Conservation (phyloP, 345 rosid species). For the Citrus trifoliata region DNA sequence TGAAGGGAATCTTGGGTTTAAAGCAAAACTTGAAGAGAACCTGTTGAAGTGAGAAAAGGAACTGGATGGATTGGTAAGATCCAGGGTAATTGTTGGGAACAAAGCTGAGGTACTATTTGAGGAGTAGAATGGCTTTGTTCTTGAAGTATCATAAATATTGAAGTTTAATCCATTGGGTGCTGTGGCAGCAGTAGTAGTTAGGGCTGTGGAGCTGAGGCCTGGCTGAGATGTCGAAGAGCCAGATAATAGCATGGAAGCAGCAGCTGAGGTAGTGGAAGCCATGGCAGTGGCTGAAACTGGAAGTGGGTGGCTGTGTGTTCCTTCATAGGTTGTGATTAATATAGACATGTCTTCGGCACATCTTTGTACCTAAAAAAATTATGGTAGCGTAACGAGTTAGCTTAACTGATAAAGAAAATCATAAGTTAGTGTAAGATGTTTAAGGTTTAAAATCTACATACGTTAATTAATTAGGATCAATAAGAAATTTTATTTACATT, state of each 20-base stretch:
- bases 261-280: conserved; percentile 86
- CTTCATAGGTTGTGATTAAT: conserved; percentile 77
- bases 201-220: conserved; percentile 12
- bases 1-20: conserved; percentile 42
- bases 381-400: not conserved
- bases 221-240: conserved; percentile 54
- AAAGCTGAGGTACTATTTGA: conserved; percentile 36
- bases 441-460: too few relatives aligned
- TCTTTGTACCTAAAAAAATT: conserved; percentile 59
- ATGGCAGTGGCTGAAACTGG: conserved; percentile 71
- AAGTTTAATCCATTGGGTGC: conserved; percentile 44
- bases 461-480: too few relatives aligned
- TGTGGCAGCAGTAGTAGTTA: conserved; percentile 21
- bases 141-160: conserved; percentile 47
- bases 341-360: conserved; percentile 70
- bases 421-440: too few relatives aligned
- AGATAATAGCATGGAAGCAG: conserved; percentile 74
- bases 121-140: conserved; percentile 41
- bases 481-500: too few relatives aligned
- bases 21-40: conserved; percentile 30
- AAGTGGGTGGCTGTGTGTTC: conserved; percentile 71
- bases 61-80: conserved; percentile 57
- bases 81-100: conserved; percentile 79
- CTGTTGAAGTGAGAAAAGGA: conserved; percentile 38
- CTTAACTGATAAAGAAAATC: not conserved